These are phyloP conservation scores for Curvularia verruculosa DNA, from an alignment of 2,329 filamentous ascomycete species.

Conservation along the genomic window DNA sequence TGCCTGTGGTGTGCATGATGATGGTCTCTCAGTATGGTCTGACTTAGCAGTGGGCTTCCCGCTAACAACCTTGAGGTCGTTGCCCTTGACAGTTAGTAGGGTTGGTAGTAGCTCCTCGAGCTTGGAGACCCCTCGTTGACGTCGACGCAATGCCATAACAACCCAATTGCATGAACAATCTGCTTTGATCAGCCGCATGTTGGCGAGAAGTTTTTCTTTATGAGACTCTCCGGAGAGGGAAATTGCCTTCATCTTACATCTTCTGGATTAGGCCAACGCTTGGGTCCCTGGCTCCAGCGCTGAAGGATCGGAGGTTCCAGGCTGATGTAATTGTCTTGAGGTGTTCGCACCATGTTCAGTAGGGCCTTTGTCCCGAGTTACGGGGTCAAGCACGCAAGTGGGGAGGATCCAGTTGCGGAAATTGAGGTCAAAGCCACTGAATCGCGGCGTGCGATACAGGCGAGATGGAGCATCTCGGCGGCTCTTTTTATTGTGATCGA, in stretches of 20 bases:
- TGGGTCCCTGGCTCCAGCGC: slow-evolving; percentile 31
- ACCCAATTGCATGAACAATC: slow-evolving; percentile 34
- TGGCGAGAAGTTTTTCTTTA: slow-evolving; percentile 20
- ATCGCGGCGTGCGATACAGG: slow-evolving; percentile 10
- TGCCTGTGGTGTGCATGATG: slow-evolving; percentile 7
- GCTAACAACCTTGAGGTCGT: not conserved
- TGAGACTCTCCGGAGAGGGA: slow-evolving; percentile 24
- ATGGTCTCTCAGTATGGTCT: slow-evolving; percentile 3
- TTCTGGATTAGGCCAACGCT: slow-evolving; percentile 35
- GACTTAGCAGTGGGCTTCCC: slow-evolving; percentile 4
- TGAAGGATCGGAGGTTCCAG: slow-evolving; percentile 30
- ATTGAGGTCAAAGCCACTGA: slow-evolving; percentile 12
- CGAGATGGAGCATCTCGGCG: slow-evolving; percentile 8
- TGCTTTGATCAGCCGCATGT: slow-evolving; percentile 18
- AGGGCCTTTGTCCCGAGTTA: slow-evolving; percentile 18
- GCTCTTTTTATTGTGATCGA: slow-evolving; percentile 15
- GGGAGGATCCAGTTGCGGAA: slow-evolving; percentile 18
- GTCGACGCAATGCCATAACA: slow-evolving; percentile 37
- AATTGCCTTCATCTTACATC: slow-evolving; percentile 30
- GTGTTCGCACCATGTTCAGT: slow-evolving; percentile 34
- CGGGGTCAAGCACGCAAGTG: slow-evolving; percentile 15
- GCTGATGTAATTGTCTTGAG: slow-evolving; percentile 30
- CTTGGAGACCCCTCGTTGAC: slow-evolving; percentile 35
- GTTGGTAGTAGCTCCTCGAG: slow-evolving; percentile 21
- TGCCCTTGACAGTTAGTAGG: slow-evolving; percentile 9